phyloP scores from a whole-genome alignment of 2,329 filamentous ascomycete species.

The Epichloe sp. region DNA sequence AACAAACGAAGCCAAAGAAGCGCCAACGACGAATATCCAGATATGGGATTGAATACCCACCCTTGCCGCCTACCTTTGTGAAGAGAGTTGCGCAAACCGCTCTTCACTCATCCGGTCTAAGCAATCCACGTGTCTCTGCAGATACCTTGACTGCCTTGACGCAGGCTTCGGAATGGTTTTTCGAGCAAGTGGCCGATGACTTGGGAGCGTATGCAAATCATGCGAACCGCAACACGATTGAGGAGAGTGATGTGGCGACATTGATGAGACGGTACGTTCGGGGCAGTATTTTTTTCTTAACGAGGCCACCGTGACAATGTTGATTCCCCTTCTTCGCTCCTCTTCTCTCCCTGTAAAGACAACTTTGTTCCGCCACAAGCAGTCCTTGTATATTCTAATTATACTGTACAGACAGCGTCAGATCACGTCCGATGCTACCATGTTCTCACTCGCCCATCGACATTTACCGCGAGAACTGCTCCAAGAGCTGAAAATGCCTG shows the following conservation, averaged over 20 bases:
- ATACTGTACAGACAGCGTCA: conserved; percentile 56
- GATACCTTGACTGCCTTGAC: conserved; percentile 64
- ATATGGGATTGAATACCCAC: conserved; percentile 63
- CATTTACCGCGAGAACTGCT: conserved; percentile 71
- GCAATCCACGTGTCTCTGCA: conserved; percentile 56
- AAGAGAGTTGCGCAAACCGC: conserved; percentile 63
- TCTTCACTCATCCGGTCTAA: conserved; percentile 49
- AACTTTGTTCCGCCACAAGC: too few species aligned
- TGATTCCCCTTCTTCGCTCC: neutral
- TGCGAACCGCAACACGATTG: conserved; percentile 70
- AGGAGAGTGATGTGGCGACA: conserved; percentile 70
- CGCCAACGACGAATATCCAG: conserved; percentile 43
- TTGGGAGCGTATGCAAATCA: conserved; percentile 69
- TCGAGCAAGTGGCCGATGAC: conserved; percentile 75
- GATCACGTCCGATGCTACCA: conserved; percentile 55
- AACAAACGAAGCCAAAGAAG: conserved; percentile 12
- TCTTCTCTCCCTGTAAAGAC: conserved; percentile 7
- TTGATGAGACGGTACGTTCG: conserved; percentile 62
- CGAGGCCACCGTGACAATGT: neutral
- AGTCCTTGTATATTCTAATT: conserved; percentile 12
- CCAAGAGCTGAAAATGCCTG: conserved; percentile 65
- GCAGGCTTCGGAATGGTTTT: conserved; percentile 81
- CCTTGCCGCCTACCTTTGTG: conserved; percentile 58
- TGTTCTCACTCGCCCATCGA: conserved; percentile 75
- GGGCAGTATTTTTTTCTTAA: neutral